Conservation (phyloP, 2,329 filamentous ascomycete species). For the Alternaria ventricosa region DNA sequence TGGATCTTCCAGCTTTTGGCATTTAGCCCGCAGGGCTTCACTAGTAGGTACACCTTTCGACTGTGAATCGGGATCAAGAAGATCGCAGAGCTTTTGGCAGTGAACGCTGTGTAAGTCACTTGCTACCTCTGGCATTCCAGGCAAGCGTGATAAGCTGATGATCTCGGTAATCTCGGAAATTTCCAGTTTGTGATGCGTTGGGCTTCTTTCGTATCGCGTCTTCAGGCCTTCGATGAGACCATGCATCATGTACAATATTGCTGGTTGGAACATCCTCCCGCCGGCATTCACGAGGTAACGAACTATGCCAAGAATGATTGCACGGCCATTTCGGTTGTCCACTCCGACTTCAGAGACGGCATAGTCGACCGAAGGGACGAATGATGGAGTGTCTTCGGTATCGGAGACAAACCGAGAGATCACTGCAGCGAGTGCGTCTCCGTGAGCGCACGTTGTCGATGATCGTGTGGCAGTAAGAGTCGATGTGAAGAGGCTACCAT, state of each 20-base stretch:
- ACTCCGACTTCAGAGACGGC: constrained; percentile 1
- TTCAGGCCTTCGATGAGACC: constrained; percentile 49
- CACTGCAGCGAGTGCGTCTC: constrained; percentile 47
- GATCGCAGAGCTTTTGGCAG: constrained; percentile 34
- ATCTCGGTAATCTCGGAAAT: constrained; percentile 41
- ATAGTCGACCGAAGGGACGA: neutral
- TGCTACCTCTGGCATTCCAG: constrained; percentile 53
- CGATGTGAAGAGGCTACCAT: constrained; percentile 53
- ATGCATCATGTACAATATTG: constrained; percentile 52
- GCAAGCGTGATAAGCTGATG: constrained; percentile 43
- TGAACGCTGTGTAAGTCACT: constrained; percentile 47
- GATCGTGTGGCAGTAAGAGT: constrained; percentile 42
- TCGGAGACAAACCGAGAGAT: constrained; percentile 40
- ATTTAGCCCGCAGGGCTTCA: constrained; percentile 17
- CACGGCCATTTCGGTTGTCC: constrained; percentile 11
- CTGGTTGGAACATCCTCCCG: constrained; percentile 50
- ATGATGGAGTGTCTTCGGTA: constrained; percentile 1
- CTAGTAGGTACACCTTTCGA: constrained; percentile 25
- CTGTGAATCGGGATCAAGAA: constrained; percentile 6
- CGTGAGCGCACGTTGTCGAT: constrained; percentile 49
- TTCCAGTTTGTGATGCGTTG: neutral
- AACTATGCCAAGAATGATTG: constrained; percentile 42
- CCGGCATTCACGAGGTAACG: constrained; percentile 44
- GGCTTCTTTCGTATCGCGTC: neutral
- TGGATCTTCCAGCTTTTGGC: constrained; percentile 9